Percentiles rank a stretch among this genome's conserved stretches.
These are phyloP conservation scores for Paramecium octaurelia DNA, from an alignment of 73 alveolate genomes.

Conservation along the genomic window DNA sequence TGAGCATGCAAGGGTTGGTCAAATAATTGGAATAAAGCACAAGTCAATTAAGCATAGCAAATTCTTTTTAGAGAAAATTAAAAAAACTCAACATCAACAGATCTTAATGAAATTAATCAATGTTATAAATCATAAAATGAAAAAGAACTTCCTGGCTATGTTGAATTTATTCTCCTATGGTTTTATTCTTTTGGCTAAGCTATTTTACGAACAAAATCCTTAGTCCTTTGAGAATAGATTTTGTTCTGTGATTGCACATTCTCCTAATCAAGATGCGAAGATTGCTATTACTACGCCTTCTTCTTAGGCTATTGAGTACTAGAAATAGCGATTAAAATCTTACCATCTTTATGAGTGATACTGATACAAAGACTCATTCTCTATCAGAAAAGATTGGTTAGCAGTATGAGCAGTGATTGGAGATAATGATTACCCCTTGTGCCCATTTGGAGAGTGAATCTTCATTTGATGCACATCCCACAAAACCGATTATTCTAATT, in stretches of 20 bases:
- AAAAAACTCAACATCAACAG: constrained; percentile 19
- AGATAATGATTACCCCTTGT: background rate
- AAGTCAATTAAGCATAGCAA: background rate
- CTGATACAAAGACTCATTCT: background rate
- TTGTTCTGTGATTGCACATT: background rate
- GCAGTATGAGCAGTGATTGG: constrained; percentile 10
- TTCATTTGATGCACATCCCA: constrained; percentile 53
- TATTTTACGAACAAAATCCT: constrained; percentile 31
- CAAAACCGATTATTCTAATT: constrained; percentile 25
- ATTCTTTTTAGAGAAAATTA: constrained; percentile 31
- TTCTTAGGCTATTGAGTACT: background rate
- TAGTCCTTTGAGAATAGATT: constrained; percentile 22
- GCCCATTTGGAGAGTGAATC: constrained; percentile 7
- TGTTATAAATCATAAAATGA: constrained; percentile 47
- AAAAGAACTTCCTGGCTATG: constrained; percentile 45
- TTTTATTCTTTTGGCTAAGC: background rate
- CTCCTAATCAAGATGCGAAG: constrained; percentile 5
- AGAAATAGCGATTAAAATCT: background rate
- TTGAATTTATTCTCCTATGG: background rate
- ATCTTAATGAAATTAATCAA: constrained; percentile 30
- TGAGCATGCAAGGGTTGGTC: background rate
- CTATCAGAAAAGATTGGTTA: background rate
- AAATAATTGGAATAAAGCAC: background rate
- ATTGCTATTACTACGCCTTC: background rate
- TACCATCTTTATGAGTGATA: constrained; percentile 41